These are phyloP conservation scores for Phoenix dactylifera DNA, from an alignment of 176 grass and related monocot species.

Conservation along the genomic window DNA sequence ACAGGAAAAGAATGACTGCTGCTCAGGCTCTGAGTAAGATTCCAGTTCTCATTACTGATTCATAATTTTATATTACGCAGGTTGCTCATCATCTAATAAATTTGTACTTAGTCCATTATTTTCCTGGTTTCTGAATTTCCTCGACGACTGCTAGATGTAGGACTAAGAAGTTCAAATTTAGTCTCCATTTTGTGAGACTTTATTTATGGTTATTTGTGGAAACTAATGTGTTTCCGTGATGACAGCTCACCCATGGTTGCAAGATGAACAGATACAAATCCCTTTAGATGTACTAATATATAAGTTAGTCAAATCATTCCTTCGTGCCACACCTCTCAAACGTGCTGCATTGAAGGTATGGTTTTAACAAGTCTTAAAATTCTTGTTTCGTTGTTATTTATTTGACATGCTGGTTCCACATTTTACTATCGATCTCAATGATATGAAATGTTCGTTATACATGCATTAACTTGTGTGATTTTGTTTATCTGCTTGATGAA, in stretches of 20 bases:
- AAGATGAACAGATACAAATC: constrained; percentile 5
- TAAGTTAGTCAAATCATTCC: constrained; percentile 14
- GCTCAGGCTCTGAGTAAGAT: constrained; percentile 24
- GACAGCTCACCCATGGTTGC: constrained; percentile 25
- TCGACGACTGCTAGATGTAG: too few species aligned
- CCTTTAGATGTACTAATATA: constrained; percentile 20
- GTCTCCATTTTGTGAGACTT: too few species aligned
- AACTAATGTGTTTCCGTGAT: background rate
- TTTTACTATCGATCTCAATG: too few species aligned
- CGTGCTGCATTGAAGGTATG: constrained; percentile 17
- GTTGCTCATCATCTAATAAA: background rate
- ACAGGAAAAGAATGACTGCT: constrained; percentile 27
- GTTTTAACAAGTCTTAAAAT: background rate
- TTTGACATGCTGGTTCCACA: too few species aligned
- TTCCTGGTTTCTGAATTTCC: too few species aligned
- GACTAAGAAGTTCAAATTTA: too few species aligned
- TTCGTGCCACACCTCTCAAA: constrained; percentile 14
- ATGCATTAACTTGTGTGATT: too few species aligned
- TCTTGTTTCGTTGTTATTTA: background rate
- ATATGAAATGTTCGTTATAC: too few species aligned
- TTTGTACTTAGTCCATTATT: background rate
- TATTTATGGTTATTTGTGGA: too few species aligned
- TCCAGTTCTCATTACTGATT: background rate
- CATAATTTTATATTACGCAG: background rate
- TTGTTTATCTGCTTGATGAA: too few species aligned